Percentiles rank a stretch among this genome's conserved stretches.
phyloP scores from a whole-genome alignment of 331 rosid species.

The Malus hybrid region DNA sequence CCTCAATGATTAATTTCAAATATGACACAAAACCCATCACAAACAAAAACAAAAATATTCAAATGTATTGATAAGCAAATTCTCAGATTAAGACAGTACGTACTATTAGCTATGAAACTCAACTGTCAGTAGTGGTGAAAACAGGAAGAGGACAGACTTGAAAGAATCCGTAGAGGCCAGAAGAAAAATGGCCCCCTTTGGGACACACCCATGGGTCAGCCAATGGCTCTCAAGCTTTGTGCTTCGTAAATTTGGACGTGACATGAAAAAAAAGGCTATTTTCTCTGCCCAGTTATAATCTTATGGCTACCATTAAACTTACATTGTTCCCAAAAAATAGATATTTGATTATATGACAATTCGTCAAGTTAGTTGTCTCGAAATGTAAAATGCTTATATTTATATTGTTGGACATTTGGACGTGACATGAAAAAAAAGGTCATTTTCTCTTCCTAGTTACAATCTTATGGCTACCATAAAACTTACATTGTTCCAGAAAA shows the following conservation, averaged over 20 bases:
- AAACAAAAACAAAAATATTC: neutral
- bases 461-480: neutral
- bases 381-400: no score
- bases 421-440: slow-evolving; percentile 14
- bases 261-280: slow-evolving; percentile 19
- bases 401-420: neutral
- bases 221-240: slow-evolving; percentile 26
- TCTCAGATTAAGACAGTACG: slow-evolving; percentile 32
- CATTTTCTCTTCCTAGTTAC: slow-evolving; percentile 20
- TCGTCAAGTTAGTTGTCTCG: no score
- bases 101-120: neutral
- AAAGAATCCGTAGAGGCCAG: neutral
- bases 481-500: neutral
- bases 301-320: neutral
- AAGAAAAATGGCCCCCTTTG: neutral
- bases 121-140: slow-evolving; percentile 4
- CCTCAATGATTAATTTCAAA: slow-evolving; percentile 12
- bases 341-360: no score
- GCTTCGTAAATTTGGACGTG: slow-evolving; percentile 21
- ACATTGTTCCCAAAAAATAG: no score
- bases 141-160: neutral
- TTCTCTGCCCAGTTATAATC: slow-evolving; percentile 17
- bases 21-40: neutral
- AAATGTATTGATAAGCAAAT: slow-evolving; percentile 43
- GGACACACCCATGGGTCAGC: slow-evolving; percentile 19